Base-by-base conservation (phyloP, 495 filamentous ascomycete genomes). In the Xanthoparmelia taractica region DNA sequence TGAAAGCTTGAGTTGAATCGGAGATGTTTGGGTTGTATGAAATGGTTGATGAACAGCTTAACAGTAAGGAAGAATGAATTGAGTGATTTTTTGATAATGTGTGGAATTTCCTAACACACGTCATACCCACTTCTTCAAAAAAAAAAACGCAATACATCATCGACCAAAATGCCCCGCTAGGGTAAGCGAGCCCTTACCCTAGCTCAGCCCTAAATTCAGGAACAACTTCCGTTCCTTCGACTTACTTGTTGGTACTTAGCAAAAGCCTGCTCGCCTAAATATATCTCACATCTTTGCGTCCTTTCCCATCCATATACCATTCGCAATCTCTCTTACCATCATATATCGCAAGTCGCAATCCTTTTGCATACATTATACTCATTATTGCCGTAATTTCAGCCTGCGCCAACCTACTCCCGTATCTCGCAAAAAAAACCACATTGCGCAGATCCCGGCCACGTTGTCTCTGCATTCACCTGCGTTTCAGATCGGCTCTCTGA, bases 121-220 rank as follows among this genome's bases (percentile, higher is more conserved):
- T 58, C 63, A 60, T 52, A 60, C 27, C 4, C 17, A 45, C 52
- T 8, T 31, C 12, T 31, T 23, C 37, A 18, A 8, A 18, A 31
- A 6, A 29, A 20, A n/a, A n/a, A n/a, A n/a, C n/a, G n/a, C 23
- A 63, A 18, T 57, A 63, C 59, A 63, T 63, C 54, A 57, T 63
- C 52, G 41, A 57, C 41, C 31, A 31, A 20, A 29, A 23, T 48
- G 43, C n/a, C n/a, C n/a, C n/a, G n/a, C n/a, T n/a, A 57, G 25
- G 52, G 52, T 63, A 63, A 63, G 37, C 61, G 61, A 63, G 27
- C 10, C 40, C 54, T 56, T 23, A 1, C 4, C 0, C 2, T 31
- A 31, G 37, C 17, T 57, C 52, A 66, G 64, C 64, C 64, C 38
- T 66, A 57, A n/a, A 36, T 41, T 48, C 58, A 65, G 63, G 63